phyloP scores from a whole-genome alignment of 2,329 filamentous ascomycete genomes.

The Calycina herbarum region DNA sequence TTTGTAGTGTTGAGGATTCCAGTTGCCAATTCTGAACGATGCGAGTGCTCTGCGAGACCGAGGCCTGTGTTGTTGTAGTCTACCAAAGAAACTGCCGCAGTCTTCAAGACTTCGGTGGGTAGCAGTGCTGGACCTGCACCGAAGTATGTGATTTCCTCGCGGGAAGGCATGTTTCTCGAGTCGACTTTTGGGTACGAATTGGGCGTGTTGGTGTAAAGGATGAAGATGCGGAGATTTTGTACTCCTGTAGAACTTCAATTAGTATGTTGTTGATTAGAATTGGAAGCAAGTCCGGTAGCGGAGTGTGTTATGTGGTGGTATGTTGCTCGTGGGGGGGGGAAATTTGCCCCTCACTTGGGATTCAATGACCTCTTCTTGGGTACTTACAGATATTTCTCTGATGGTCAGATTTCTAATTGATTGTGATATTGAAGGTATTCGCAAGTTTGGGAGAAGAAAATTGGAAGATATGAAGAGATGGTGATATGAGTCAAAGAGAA shows the following conservation, averaged over 20 bases:
- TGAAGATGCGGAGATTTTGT: neutral
- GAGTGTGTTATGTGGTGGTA: neutral
- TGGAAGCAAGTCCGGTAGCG: neutral
- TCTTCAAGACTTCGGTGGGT: conserved; percentile 77
- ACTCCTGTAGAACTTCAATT: neutral
- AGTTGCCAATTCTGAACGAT: conserved; percentile 77
- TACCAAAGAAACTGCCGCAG: conserved; percentile 72
- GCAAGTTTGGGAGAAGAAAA: neutral
- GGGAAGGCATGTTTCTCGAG: conserved; percentile 58
- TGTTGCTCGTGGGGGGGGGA: neutral
- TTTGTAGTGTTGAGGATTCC: conserved; percentile 80
- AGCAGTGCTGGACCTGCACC: conserved; percentile 88
- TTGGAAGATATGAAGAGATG: neutral
- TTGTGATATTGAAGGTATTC: neutral
- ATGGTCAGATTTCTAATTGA: neutral
- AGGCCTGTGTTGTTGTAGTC: conserved; percentile 81
- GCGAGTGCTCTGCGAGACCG: conserved; percentile 86
- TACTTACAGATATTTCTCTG: conserved; percentile 4
- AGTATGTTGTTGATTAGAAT: neutral
- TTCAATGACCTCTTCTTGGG: neutral
- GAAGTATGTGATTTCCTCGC: conserved; percentile 80
- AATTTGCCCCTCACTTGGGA: neutral
- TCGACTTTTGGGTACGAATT: neutral
- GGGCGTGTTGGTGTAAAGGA: neutral
- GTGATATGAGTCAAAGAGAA: conserved; percentile 18